Base-by-base conservation (phyloP, 148 eudicot genomes). In the Amaranthus hypochondriacus region DNA sequence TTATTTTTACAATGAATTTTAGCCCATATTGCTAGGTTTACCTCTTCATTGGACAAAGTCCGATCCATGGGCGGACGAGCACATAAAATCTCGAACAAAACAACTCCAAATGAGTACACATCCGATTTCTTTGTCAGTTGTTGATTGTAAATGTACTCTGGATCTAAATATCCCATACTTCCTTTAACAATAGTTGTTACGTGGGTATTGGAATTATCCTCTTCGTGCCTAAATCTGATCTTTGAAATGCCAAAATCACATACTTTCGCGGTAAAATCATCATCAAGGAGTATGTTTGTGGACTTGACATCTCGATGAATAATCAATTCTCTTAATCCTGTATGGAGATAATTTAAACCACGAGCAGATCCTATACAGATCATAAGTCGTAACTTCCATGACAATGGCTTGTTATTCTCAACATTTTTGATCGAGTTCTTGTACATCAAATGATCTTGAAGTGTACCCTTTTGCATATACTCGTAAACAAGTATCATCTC, bases 181-280 rank as follows among this genome's bases (percentile, higher is more conserved):
- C 86, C 88, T 48, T 85, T 85, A 46, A 81, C 88, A 10, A 10
- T n/a, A 2, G 86, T 85, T 78, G 77, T 85, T 52, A 85, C 77
- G 8, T 82, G 83, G 65, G 47, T 21, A 5, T 28, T 1, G 39
- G 49, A 7, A 10, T 6, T 52, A 2, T 52, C 51, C 6, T n/a
- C 59, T 59, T 56, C 7, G 0, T 39, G 13, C 43, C 28, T 14
- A 21, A 58, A 58, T 3, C 68, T 68, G 3, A 60, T 10, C 56
- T 62, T 50, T 18, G 66, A 60, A 2, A 73, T 14, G 11, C 68
- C 75, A 51, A 73, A 50, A 21, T 62, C 76, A 12, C 42, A 39
- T 28, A 62, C 69, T 46, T 73, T 73, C 13, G 68, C 76, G 2
- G 18, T 52, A 59, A 57, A 62, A 0, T 62, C 39, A 5, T 62